Percentiles rank a stretch among this genome's conserved stretches.
These are phyloP conservation scores for Plasmodium inui DNA, from an alignment of 169 alveolate genomes.

Conservation along the genomic window DNA sequence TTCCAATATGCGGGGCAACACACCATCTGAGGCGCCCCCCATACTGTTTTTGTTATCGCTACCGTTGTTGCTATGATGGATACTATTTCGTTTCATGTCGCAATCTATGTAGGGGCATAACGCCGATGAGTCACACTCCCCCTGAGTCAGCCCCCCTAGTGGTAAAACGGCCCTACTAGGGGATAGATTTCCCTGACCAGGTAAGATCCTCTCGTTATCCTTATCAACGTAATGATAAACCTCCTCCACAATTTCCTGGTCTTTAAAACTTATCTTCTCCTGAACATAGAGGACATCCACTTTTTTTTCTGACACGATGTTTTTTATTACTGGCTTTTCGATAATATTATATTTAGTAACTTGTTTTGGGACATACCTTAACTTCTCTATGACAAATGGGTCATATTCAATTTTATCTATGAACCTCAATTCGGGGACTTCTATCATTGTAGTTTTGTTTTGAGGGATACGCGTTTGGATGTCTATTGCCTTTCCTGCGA, in stretches of 20 bases:
- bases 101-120: neutral
- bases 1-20: slow-evolving; percentile 74
- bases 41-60: neutral
- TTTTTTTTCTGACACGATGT: slow-evolving; percentile 64
- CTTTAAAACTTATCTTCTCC: slow-evolving; percentile 74
- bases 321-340: slow-evolving; percentile 77
- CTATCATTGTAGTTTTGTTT: slow-evolving; percentile 75
- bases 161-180: neutral
- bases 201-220: neutral
- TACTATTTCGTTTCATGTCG: neutral
- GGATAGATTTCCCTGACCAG: neutral
- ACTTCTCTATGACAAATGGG: slow-evolving; percentile 74
- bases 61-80: neutral
- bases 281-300: slow-evolving; percentile 48
- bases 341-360: slow-evolving; percentile 80
- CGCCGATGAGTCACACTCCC: neutral
- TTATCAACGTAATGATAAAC: slow-evolving; percentile 63
- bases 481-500: slow-evolving; percentile 76
- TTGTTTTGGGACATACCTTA: slow-evolving; percentile 80
- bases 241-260: slow-evolving; percentile 78
- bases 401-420: slow-evolving; percentile 79
- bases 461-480: slow-evolving; percentile 74
- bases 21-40: neutral
- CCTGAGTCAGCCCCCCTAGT: neutral
- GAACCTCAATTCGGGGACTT: slow-evolving; percentile 79